Conservation (phyloP, 2,329 filamentous ascomycete species). For the Apiospora phragmitis region DNA sequence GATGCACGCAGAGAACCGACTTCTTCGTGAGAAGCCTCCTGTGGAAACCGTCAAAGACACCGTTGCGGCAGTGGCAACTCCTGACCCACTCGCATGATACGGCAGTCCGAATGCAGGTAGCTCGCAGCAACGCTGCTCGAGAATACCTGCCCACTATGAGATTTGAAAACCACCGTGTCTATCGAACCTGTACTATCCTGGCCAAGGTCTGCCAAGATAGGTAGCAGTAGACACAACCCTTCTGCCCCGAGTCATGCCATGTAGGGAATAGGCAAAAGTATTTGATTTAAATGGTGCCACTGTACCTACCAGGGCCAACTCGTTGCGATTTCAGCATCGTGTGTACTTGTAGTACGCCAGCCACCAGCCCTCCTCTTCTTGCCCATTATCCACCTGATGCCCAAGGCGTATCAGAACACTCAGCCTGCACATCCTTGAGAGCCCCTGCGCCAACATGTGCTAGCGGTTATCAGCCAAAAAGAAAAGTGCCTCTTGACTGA, state of each 20-base stretch:
- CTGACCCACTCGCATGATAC: conserved; percentile 2
- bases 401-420: conserved; percentile 7
- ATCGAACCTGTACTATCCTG: neutral
- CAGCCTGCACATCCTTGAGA: neutral
- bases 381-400: conserved; percentile 4
- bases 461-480: neutral
- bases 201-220: neutral
- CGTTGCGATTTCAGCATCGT: neutral
- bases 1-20: neutral
- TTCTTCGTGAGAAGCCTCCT: neutral
- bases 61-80: neutral
- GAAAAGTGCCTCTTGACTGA: neutral
- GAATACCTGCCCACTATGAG: neutral
- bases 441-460: neutral
- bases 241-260: neutral
- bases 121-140: neutral
- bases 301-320: neutral
- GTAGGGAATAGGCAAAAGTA: neutral
- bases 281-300: conserved; percentile 4
- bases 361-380: neutral
- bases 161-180: neutral
- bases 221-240: neutral
- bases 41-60: neutral
- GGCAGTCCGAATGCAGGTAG: neutral
- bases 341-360: neutral